Evolutionary conservation across 83 land plant genomes (phyloP), one percentile per base, ranked within the genome.

Genomic region (Isoetes engelmannii): DNA sequence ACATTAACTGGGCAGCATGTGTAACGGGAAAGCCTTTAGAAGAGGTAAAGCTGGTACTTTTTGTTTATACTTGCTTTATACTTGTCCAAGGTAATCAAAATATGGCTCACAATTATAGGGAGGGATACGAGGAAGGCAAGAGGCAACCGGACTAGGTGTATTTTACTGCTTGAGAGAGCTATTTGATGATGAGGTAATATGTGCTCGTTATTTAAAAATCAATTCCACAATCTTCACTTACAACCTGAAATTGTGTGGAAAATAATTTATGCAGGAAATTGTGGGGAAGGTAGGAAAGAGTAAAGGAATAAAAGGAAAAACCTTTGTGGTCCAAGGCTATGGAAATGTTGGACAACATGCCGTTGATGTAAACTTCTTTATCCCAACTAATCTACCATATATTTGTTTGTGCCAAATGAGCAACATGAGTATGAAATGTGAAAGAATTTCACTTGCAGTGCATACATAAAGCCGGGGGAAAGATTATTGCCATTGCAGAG

Each of bases 271-370:
- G 8, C 62, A 59, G 62, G 62, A 59, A 7, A 18, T 59, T 59
- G 4, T 59, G 28, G 18, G 18, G 28, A 59, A 3, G 8, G 4
- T 59, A 8, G 62, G 62, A 18, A 18, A 8, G 18, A 12, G 9
- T 18, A 12, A 10, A 12, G 62, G 62, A 8, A 19, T 59, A 12
- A 59, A 59, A 4, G 62, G 28, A 8, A 59, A 59, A 59, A 59
- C 62, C 9, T 59, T 59, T 18, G 28, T 59, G 8, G 62, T 59
- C 4, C 62, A 59, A 19, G 62, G 62, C 1, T 18, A 19, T 20
- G 62, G 62, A 59, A 59, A 59, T 18, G 62, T 59, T 12, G 62
- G 62, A 12, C 19, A 19, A 12, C 62, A 59, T 59, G 62, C 62
- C 8, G 28, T 20, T 18, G 62, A 59, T 20, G 62, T 59, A 59